phyloP scores from a whole-genome alignment of 1,284 basidiomycete species.

The Thecaphora frezii region DNA sequence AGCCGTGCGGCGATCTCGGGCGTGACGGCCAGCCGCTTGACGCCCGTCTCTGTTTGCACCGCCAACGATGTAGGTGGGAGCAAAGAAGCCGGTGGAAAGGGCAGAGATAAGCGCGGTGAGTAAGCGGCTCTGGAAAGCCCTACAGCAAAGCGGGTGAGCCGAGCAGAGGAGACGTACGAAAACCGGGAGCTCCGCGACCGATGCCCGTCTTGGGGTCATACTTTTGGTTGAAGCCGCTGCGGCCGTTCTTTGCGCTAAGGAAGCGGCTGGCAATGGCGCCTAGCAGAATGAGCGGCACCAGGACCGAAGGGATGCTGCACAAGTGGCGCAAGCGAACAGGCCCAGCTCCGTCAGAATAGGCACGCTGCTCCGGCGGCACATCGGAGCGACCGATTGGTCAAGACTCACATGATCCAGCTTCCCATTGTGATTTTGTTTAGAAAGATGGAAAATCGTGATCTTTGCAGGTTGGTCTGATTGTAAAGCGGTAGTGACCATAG shows the following conservation, averaged over 20 bases:
- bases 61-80: not conserved
- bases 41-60: constrained; percentile 35
- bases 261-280: constrained; percentile 31
- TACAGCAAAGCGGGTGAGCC: not conserved
- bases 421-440: constrained; percentile 8
- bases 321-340: no score
- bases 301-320: constrained; percentile 38
- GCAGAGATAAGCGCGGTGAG: not conserved
- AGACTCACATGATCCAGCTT: constrained; percentile 31
- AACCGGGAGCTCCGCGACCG: constrained; percentile 52
- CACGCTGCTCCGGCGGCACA: not conserved
- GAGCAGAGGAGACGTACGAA: constrained; percentile 22
- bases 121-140: no score
- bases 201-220: constrained; percentile 54
- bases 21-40: constrained; percentile 46
- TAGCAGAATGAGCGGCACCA: constrained; percentile 36
- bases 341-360: no score
- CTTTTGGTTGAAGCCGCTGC: constrained; percentile 20
- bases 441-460: not conserved
- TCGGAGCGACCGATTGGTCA: not conserved
- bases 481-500: no score
- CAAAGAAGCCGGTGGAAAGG: not conserved
- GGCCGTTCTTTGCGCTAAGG: constrained; percentile 6
- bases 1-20: constrained; percentile 50
- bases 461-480: not conserved